Percentiles rank a stretch among this genome's conserved stretches.
These are phyloP conservation scores for Fallopia convolvulus DNA, from an alignment of 148 eudicot genomes.

Conservation along the genomic window DNA sequence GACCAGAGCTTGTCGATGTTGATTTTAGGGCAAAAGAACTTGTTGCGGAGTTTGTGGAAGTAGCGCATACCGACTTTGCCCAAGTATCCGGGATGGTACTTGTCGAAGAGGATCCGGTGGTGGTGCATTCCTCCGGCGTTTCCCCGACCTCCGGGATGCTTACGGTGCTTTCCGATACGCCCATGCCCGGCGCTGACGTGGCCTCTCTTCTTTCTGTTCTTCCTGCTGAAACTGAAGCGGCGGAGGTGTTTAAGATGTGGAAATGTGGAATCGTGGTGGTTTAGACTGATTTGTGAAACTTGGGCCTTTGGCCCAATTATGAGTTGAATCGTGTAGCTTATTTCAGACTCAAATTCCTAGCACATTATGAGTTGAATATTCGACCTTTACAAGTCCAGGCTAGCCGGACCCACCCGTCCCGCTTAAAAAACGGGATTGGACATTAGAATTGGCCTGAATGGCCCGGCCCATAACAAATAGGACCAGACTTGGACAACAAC, in stretches of 20 bases:
- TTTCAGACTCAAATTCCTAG: too few species aligned
- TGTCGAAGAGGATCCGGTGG: slow-evolving; percentile 12
- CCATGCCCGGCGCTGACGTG: slow-evolving; percentile 11
- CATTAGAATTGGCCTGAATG: too few species aligned
- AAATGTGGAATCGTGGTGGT: too few species aligned
- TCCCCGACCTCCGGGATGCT: slow-evolving; percentile 8
- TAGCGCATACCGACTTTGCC: slow-evolving; percentile 10
- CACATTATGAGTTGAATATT: too few species aligned
- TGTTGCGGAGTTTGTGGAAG: slow-evolving; percentile 9
- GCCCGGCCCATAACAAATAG: too few species aligned
- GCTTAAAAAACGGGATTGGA: too few species aligned
- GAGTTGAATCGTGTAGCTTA: too few species aligned
- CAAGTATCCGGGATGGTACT: slow-evolving; percentile 12
- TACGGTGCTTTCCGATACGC: slow-evolving; percentile 10
- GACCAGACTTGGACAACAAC: too few species aligned
- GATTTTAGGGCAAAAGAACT: slow-evolving; percentile 6
- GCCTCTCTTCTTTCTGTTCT: slow-evolving; percentile 13
- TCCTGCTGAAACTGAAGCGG: background rate
- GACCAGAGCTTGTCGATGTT: slow-evolving; percentile 5
- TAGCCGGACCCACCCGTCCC: too few species aligned
- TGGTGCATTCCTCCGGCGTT: slow-evolving; percentile 15
- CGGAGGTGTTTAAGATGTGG: background rate
- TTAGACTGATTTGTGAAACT: too few species aligned
- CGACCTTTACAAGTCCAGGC: too few species aligned
- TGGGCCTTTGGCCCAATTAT: too few species aligned